A percentile compares a stretch with the other conserved stretches of the same genome.
Conservation (phyloP, 129 eudicot genomes). For the Centella asiatica region DNA sequence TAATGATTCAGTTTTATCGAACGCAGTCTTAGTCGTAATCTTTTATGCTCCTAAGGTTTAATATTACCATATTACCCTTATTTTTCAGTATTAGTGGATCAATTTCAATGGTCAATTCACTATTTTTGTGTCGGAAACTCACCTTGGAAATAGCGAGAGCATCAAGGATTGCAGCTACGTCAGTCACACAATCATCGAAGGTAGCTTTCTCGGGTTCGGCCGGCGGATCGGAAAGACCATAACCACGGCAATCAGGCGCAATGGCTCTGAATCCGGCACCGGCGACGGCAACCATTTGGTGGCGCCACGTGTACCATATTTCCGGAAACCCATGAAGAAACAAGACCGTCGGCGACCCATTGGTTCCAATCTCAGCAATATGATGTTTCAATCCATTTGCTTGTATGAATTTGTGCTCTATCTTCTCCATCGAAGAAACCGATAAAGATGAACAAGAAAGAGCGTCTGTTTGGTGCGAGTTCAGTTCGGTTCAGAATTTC, state of each 20-base stretch:
- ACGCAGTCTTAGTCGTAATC: too few relatives aligned
- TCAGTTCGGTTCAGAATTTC: too few relatives aligned
- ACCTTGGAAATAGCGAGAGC: conserved; percentile 37
- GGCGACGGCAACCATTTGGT: conserved; percentile 8
- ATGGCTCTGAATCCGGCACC: conserved; percentile 3
- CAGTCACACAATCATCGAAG: conserved; percentile 22
- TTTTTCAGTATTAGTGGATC: too few relatives aligned
- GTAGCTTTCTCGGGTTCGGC: conserved; percentile 23
- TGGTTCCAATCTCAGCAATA: neutral
- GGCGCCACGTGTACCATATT: too few relatives aligned
- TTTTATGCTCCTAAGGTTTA: too few relatives aligned
- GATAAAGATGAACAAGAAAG: too few relatives aligned
- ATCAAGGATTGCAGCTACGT: conserved; percentile 20
- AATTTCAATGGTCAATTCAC: too few relatives aligned
- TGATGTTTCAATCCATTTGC: neutral
- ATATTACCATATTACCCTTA: too few relatives aligned
- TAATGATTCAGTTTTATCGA: too few relatives aligned
- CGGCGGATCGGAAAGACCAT: conserved; percentile 10
- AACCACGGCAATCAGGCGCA: conserved; percentile 4
- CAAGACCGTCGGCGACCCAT: neutral
- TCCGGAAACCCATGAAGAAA: conserved; percentile 9
- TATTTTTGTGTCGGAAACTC: too few relatives aligned
- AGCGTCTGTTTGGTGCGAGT: too few relatives aligned
- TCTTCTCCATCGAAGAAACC: neutral
- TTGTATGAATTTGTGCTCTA: neutral